phyloP scores from a whole-genome alignment of 768 basidiomycete genomes.

The Mycena chlorophos region DNA sequence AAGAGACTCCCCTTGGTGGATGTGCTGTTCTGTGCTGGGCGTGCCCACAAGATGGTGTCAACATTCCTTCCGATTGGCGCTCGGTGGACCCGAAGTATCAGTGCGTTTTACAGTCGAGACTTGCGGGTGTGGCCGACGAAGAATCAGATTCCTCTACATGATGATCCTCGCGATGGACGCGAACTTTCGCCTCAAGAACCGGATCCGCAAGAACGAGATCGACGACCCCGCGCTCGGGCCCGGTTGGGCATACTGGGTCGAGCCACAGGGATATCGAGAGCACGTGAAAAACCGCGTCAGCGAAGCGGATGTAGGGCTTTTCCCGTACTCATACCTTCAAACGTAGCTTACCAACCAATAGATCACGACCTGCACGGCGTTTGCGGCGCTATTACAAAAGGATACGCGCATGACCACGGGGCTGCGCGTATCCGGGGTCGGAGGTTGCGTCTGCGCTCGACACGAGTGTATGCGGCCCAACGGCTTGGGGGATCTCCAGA shows the following conservation, averaged over 20 bases:
- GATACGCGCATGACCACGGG: conserved; percentile 1
- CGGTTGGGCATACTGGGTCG: not conserved
- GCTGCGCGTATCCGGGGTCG: conserved; percentile 2
- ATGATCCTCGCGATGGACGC: conserved; percentile 15
- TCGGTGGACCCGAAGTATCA: not conserved
- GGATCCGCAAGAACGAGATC: not conserved
- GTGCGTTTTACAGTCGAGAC: no score
- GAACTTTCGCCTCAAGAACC: conserved; percentile 19
- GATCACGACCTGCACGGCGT: not conserved
- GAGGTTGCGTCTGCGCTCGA: not conserved
- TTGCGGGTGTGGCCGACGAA: not conserved
- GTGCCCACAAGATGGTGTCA: not conserved
- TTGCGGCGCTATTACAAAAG: not conserved
- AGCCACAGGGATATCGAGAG: not conserved
- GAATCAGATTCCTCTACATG: conserved; percentile 1
- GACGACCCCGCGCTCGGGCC: not conserved
- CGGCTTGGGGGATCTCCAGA: conserved; percentile 31
- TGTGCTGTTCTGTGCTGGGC: not conserved
- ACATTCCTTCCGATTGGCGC: not conserved
- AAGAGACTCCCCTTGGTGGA: not conserved
- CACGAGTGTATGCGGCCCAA: conserved; percentile 3
- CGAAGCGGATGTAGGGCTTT: not conserved
- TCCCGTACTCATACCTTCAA: not conserved
- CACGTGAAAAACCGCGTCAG: not conserved
- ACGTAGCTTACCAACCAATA: not conserved